Conservation (phyloP, 805 yeast genomes). For the Scheffersomyces stipitis region DNA sequence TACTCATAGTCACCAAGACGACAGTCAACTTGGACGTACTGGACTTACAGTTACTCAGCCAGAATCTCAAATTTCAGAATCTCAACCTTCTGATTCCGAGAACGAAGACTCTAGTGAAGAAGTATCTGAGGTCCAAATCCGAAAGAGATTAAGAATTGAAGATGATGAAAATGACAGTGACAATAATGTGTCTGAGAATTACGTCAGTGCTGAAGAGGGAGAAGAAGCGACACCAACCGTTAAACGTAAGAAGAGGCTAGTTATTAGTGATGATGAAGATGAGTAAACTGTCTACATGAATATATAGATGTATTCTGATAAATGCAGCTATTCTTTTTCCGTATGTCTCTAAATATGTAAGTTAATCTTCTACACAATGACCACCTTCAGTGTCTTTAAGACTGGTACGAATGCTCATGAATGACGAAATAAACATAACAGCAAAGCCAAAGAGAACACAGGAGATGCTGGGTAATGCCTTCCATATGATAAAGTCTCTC, state of each 20-base stretch:
- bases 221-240: slow-evolving; percentile 11
- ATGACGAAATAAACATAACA: slow-evolving; percentile 79
- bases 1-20: neutral
- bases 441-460: slow-evolving; percentile 71
- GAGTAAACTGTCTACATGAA: no score
- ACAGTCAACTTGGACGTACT: no score
- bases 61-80: neutral
- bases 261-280: slow-evolving; percentile 23
- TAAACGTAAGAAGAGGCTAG: slow-evolving; percentile 21
- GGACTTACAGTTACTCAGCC: no score
- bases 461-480: slow-evolving; percentile 55
- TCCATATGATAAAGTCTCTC: slow-evolving; percentile 27
- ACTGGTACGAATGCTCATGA: slow-evolving; percentile 61
- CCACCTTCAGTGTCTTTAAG: slow-evolving; percentile 37
- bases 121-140: neutral
- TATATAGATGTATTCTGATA: no score
- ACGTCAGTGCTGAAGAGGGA: slow-evolving; percentile 2
- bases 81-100: neutral
- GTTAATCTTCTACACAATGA: slow-evolving; percentile 48
- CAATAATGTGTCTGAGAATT: slow-evolving; percentile 2
- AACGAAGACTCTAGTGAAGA: neutral
- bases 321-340: no score
- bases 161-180: slow-evolving; percentile 13
- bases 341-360: neutral
- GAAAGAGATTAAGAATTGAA: slow-evolving; percentile 8